Percentiles rank a stretch among this genome's conserved stretches.
These are phyloP conservation scores for Aegilops sharonensis DNA, from an alignment of 176 grass and related monocot genomes.

Conservation along the genomic window DNA sequence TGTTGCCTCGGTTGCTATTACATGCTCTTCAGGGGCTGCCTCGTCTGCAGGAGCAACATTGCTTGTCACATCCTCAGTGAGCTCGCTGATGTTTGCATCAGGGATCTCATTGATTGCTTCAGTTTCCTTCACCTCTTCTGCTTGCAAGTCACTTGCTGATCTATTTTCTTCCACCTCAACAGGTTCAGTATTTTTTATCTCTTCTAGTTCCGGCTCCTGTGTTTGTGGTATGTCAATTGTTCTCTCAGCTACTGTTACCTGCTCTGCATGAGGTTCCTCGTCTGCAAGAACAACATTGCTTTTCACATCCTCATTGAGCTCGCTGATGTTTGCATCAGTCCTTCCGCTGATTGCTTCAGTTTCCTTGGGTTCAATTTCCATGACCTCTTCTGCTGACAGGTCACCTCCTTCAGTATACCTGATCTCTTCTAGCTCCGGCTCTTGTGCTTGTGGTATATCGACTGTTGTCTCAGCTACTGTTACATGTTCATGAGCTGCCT, in stretches of 20 bases:
- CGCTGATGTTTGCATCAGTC: neutral
- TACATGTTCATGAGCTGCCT: neutral
- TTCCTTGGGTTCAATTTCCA: slow-evolving; percentile 30
- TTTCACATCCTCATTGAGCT: neutral
- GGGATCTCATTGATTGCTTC: slow-evolving; percentile 24
- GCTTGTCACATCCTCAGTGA: neutral
- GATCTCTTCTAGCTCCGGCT: slow-evolving; percentile 30
- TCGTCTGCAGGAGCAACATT: slow-evolving; percentile 1
- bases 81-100: neutral
- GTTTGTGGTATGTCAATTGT: neutral
- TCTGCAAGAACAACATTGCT: neutral
- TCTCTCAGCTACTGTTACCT: neutral
- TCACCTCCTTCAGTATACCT: slow-evolving; percentile 5
- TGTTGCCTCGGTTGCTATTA: neutral
- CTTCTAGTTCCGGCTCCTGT: neutral
- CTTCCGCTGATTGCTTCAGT: slow-evolving; percentile 1
- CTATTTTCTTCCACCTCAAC: neutral
- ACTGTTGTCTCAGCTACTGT: neutral
- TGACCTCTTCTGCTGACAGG: slow-evolving; percentile 13
- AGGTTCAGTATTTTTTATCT: neutral
- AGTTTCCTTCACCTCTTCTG: neutral
- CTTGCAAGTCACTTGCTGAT: neutral
- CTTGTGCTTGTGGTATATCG: neutral
- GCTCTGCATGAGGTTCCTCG: neutral
- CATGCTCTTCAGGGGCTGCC: slow-evolving; percentile 3